Percentiles rank a stretch among this genome's conserved stretches.
These are phyloP conservation scores for Sonneratia alba DNA, from an alignment of 345 rosid genomes.

Conservation along the genomic window DNA sequence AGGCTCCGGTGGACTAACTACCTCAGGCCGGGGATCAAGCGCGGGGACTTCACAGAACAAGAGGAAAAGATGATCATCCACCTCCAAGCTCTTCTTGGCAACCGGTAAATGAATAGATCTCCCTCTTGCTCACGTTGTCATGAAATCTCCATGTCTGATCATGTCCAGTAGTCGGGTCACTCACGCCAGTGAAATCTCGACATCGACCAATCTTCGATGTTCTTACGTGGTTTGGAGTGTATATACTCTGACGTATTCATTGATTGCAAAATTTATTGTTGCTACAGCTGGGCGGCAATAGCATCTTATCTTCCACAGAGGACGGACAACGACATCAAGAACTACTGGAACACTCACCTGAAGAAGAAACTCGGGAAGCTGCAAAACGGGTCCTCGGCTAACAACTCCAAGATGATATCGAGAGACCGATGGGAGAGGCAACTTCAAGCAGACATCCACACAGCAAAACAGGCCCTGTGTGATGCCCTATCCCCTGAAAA, in stretches of 20 bases:
- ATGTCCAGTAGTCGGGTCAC: too few species aligned
- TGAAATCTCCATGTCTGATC: too few species aligned
- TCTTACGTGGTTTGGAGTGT: not conserved
- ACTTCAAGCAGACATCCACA: slow-evolving; percentile 31
- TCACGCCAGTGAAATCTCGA: too few species aligned
- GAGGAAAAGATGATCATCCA: slow-evolving; percentile 40
- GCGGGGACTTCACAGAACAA: slow-evolving; percentile 30
- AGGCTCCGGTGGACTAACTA: slow-evolving; percentile 41
- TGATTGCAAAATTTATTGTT: not conserved
- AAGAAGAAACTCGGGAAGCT: slow-evolving; percentile 28
- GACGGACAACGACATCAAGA: slow-evolving; percentile 38
- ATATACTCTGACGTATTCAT: not conserved
- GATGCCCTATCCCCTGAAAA: slow-evolving; percentile 29
- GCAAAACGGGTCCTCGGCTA: slow-evolving; percentile 9
- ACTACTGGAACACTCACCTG: slow-evolving; percentile 38
- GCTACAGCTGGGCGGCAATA: slow-evolving; percentile 40
- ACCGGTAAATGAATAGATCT: slow-evolving; percentile 16
- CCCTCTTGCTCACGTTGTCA: not conserved
- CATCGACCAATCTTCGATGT: too few species aligned
- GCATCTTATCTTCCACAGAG: slow-evolving; percentile 38
- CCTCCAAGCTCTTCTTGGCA: slow-evolving; percentile 39
- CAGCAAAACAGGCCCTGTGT: slow-evolving; percentile 22
- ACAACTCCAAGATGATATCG: slow-evolving; percentile 1
- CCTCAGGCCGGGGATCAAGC: slow-evolving; percentile 33
- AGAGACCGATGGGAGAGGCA: slow-evolving; percentile 39